Conservation (phyloP, 257 asterid genomes). For the Datura wrightii region DNA sequence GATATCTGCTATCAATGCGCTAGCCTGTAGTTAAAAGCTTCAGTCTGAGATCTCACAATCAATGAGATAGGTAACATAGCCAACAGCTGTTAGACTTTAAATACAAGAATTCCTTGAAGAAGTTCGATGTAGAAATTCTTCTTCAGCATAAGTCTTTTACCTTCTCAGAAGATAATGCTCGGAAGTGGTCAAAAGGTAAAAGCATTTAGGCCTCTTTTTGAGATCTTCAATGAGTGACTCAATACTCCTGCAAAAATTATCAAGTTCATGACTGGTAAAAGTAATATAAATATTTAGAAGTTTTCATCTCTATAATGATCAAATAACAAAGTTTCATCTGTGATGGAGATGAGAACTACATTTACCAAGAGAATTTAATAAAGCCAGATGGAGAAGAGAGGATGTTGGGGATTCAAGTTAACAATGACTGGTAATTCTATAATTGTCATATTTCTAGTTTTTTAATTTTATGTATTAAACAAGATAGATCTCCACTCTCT, state of each 20-base stretch:
- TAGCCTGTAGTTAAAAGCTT: conserved; percentile 59
- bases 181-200: conserved; percentile 93
- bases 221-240: conserved; percentile 42
- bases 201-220: conserved; percentile 70
- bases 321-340: background rate
- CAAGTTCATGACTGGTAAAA: background rate
- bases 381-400: background rate
- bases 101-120: background rate
- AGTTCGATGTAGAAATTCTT: conserved; percentile 24
- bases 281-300: background rate
- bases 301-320: background rate
- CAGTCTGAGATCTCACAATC: conserved; percentile 19
- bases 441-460: background rate
- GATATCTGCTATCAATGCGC: conserved; percentile 68
- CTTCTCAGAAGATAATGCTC: conserved; percentile 78
- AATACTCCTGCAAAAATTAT: no score
- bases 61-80: conserved; percentile 10
- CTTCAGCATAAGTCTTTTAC: conserved; percentile 44
- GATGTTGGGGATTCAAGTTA: background rate
- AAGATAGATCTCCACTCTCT: background rate
- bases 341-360: background rate
- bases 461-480: background rate
- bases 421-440: background rate
- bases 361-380: background rate
- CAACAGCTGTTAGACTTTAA: conserved; percentile 20